Conservation (phyloP, 257 asterid genomes). For the Asclepias syriaca region DNA sequence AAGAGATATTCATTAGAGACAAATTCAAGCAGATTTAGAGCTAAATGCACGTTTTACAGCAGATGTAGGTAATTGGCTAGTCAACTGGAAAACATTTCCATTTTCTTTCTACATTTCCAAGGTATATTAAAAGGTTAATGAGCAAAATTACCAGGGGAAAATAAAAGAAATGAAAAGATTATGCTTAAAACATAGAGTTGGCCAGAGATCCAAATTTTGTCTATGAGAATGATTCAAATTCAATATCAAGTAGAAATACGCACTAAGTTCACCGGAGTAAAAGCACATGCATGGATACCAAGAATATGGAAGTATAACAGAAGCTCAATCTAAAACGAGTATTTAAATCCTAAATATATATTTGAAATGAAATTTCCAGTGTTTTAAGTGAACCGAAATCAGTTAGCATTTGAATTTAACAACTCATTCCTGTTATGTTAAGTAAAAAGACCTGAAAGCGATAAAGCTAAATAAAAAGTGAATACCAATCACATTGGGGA, state of each 20-base stretch:
- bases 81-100: neutral
- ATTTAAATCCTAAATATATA: neutral
- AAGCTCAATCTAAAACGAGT: neutral
- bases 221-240: neutral
- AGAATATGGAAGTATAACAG: neutral
- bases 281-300: neutral
- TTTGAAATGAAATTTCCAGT: neutral
- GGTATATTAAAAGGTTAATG: neutral
- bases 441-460: neutral
- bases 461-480: neutral
- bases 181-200: neutral
- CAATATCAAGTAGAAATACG: neutral
- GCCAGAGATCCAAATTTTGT: neutral
- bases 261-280: neutral
- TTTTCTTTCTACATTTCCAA: neutral
- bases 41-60: neutral
- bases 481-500: conserved; percentile 1
- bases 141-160: neutral
- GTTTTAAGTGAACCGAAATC: neutral
- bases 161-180: neutral
- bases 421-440: neutral
- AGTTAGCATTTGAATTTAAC: neutral
- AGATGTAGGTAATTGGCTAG: neutral
- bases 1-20: conserved; percentile 5
- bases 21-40: neutral